Base-by-base conservation (phyloP, 108 stramenopile species). In the Pseudonitzschia multiseries region DNA sequence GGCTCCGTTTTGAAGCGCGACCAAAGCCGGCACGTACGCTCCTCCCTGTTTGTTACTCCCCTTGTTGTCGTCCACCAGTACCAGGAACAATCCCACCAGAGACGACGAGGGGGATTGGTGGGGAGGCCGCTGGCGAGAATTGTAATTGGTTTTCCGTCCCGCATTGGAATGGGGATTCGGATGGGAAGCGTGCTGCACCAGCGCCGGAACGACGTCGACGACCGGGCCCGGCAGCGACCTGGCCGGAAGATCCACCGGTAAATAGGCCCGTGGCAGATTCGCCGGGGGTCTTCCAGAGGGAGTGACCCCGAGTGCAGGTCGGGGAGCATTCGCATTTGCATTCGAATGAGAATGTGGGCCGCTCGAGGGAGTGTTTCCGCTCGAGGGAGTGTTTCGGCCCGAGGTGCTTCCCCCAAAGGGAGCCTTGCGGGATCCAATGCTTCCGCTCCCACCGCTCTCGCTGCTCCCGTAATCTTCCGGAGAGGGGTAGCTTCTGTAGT, bases 21-120 rank as follows among this genome's bases (percentile, higher is more conserved):
- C 82, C 46, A 90, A 66, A 24, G 80, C 68, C 14, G 93, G 79
- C 1, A 81, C 88, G 51, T 83, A 94, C 0, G 84, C 82, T 15
- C 93, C 92, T 1, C 72, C 61, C 31, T 50, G 60, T 65, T 70
- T 67, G 65, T 42, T 29, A 41, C 65, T 61, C 42, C 89, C 92
- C 32, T 83, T 82, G 75, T 91, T 79, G 72, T 94, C 93, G 57
- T 94, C 93, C 0, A 91, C 87, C 65, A 94, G 64, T 18, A 94
- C 57, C 41, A 94, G 71, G 77, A 91, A 93, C 3, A 86, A 68
- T n/a, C 84, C 86, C 32, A 21, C 32, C 12, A n/a, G n/a, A 15
- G 69, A 69, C 40, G 54, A 18, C 63, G 46, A 40, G 65, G 73
- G 21, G 57, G 41, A 14, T 22, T 36, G n/a, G 36, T 69, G 61